phyloP scores from a whole-genome alignment of 805 yeast species.

The Starmerella sp. region DNA sequence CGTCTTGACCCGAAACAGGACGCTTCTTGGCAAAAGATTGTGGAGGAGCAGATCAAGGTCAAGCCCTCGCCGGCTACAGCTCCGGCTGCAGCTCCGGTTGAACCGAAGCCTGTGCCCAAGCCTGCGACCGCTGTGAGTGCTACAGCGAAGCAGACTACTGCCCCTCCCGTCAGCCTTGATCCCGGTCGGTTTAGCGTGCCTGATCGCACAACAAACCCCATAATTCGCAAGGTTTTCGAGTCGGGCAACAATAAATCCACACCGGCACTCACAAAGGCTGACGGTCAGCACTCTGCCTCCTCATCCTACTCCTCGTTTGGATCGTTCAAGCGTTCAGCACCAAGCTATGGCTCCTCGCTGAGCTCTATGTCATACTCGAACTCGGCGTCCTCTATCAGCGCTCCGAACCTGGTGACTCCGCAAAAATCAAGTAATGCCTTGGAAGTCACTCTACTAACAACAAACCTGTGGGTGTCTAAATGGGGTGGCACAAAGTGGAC shows the following conservation, averaged over 20 bases:
- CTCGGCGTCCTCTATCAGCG: constrained; percentile 12
- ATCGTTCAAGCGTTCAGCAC: constrained; percentile 12
- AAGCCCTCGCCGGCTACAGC: background rate
- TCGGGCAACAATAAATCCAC: constrained; percentile 15
- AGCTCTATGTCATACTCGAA: constrained; percentile 3
- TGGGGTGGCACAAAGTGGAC: constrained; percentile 22
- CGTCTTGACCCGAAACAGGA: constrained; percentile 3
- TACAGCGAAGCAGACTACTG: background rate
- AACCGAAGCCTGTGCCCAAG: background rate
- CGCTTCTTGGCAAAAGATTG: background rate
- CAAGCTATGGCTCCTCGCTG: constrained; percentile 10
- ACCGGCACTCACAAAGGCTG: background rate
- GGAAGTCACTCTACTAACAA: constrained; percentile 14
- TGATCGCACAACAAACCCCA: constrained; percentile 2
- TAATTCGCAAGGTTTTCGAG: constrained; percentile 9
- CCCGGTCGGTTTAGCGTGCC: background rate
- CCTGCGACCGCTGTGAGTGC: background rate
- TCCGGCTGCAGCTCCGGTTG: background rate
- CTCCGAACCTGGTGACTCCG: constrained; percentile 2
- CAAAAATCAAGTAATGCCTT: background rate
- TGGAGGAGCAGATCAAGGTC: background rate
- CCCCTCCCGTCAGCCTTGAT: background rate
- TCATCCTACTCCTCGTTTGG: constrained; percentile 17
- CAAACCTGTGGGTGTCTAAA: constrained; percentile 23
- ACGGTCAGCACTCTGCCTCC: constrained; percentile 11